A percentile compares a stretch with the other conserved stretches of the same genome.
Evolutionary conservation across 2,329 filamentous ascomycete genomes (phyloP).

Genomic region (Blastomyces percursus): DNA sequence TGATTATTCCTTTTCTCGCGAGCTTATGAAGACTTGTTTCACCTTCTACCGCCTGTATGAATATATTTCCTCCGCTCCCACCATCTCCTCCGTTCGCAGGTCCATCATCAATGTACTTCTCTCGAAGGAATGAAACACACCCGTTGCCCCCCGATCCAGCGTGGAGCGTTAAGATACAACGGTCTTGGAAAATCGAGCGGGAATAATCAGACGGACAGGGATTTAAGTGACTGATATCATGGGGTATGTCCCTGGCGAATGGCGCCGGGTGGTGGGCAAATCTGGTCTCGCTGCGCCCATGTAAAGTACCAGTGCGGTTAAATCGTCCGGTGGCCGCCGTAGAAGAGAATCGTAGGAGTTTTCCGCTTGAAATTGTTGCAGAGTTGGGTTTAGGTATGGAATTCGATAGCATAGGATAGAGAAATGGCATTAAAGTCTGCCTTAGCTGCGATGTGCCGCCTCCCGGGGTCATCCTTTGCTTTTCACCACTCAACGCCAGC

Average conservation of each 20-base stretch:
- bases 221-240: constrained; percentile 52
- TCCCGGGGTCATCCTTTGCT: not conserved
- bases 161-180: constrained; percentile 63
- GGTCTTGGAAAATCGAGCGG: constrained; percentile 73
- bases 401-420: constrained; percentile 23
- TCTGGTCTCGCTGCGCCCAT: constrained; percentile 4
- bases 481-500: not conserved
- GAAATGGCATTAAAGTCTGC: constrained; percentile 24
- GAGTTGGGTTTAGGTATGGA: constrained; percentile 12
- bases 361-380: constrained; percentile 9
- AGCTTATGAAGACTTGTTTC: constrained; percentile 92
- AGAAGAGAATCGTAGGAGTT: constrained; percentile 11
- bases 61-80: constrained; percentile 80
- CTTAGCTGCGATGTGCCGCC: constrained; percentile 11
- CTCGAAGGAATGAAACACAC: constrained; percentile 86
- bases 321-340: constrained; percentile 8
- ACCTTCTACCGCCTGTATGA: constrained; percentile 83
- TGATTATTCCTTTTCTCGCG: constrained; percentile 57
- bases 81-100: constrained; percentile 93
- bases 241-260: not conserved
- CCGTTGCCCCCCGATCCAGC: constrained; percentile 79
- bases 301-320: constrained; percentile 2
- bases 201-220: constrained; percentile 77
- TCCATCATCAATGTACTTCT: constrained; percentile 79
- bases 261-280: constrained; percentile 7